A percentile compares a stretch with the other conserved stretches of the same genome.
Conservation (phyloP, 163 green algal genomes). For the Dunaliella salina region DNA sequence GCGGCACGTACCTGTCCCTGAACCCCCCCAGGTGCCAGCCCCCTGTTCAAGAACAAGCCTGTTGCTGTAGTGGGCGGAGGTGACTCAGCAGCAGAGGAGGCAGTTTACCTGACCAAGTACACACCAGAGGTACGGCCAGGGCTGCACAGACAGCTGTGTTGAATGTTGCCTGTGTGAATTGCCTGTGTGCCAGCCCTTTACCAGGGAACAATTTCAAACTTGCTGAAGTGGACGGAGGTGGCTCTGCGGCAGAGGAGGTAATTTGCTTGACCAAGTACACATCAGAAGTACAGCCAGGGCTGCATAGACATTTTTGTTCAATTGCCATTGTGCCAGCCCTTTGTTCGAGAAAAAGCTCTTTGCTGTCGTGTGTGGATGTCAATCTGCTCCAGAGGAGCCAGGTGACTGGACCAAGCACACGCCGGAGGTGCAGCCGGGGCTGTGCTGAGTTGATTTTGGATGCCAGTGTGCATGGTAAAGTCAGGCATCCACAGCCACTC, state of each 20-base stretch:
- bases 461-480: too few species aligned
- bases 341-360: conserved; percentile 87
- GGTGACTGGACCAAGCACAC: conserved; percentile 99
- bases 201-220: too few species aligned
- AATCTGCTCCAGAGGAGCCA: conserved; percentile 93
- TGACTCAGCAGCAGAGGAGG: conserved; percentile 93
- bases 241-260: conserved; percentile 93
- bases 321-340: conserved; percentile 72
- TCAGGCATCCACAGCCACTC: too few species aligned
- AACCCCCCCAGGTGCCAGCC: conserved; percentile 59
- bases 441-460: too few species aligned
- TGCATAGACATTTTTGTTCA: too few species aligned
- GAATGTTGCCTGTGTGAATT: too few species aligned
- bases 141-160: too few species aligned
- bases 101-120: conserved; percentile 99
- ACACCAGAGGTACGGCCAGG: conserved; percentile 45
- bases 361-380: conserved; percentile 91
- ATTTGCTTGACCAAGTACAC: conserved; percentile 99
- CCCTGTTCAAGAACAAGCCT: conserved; percentile 83
- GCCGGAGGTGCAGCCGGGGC: conserved; percentile 35
- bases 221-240: conserved; percentile 91
- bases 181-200: too few species aligned
- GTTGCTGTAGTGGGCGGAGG: conserved; percentile 94
- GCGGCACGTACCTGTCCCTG: too few species aligned
- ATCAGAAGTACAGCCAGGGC: conserved; percentile 35